A percentile compares a stretch with the other conserved stretches of the same genome.
Evolutionary conservation across 371 early-diverging fungal genomes (phyloP).

Genomic region (Phascolomyces articulosus): DNA sequence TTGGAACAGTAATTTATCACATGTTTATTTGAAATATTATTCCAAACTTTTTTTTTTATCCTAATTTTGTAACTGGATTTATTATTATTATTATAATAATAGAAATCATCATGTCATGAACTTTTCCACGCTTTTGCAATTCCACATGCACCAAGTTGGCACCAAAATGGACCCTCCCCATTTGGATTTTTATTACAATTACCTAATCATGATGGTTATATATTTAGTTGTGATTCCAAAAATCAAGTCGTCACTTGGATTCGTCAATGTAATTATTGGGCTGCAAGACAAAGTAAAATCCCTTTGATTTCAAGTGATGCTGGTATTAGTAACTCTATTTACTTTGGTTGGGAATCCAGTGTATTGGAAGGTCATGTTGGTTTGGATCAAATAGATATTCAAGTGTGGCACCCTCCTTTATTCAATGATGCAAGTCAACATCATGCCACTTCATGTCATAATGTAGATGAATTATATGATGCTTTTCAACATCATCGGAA

Average conservation of each 20-base stretch:
- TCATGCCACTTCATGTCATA: not conserved
- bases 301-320: conserved; percentile 21
- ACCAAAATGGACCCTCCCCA: conserved; percentile 4
- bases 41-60: no score
- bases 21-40: not conserved
- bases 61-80: no score
- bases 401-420: conserved; percentile 10
- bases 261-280: conserved; percentile 24
- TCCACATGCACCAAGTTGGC: conserved; percentile 11
- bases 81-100: not conserved
- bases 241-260: conserved; percentile 25
- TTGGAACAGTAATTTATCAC: conserved; percentile 6
- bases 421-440: not conserved
- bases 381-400: not conserved
- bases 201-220: not conserved
- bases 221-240: conserved; percentile 12
- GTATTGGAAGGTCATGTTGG: not conserved
- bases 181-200: conserved; percentile 11
- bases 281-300: conserved; percentile 28
- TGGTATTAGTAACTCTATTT: conserved; percentile 26
- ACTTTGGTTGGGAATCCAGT: conserved; percentile 34
- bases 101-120: conserved; percentile 5
- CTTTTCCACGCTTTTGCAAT: conserved; percentile 10
- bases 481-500: conserved; percentile 7
- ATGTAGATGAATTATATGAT: conserved; percentile 4